Base-by-base conservation (phyloP, 192 early-diverging fungal genomes). In the Umbelopsis isabellina region DNA sequence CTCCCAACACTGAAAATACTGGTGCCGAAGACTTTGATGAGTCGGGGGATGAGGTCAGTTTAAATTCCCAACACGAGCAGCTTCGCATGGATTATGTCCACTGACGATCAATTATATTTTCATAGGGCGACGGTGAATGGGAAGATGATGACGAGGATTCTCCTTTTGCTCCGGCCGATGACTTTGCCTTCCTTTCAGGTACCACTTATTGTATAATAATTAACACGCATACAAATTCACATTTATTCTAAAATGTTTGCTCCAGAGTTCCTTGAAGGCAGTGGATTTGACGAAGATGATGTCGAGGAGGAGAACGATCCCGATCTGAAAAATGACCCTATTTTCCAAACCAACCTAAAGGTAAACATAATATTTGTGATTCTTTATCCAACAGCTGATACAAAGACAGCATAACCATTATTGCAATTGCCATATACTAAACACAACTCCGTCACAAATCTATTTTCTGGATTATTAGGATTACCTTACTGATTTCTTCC, bases 321-420 rank as follows among this genome's bases (percentile, higher is more conserved):
- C 55, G 89, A 94, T 71, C 74, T 89, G 15, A 84, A 90, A 44
- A 79, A 86, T 18, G 88, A 88, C 70, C 88, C 88, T 10, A 80
- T 91, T 48, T 91, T 87, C 55, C 83, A 89, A 69, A 74, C 83
- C 41, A 88, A 90, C 65, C 78, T 91, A 69, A 89, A 83, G 82
- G 89, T 88, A 75, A 81, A 70, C 6, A 18, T 49, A 51, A 70
- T 53, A 51, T n/a, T 51, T 46, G 25, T 51, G 46, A 23, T 30
- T 27, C 53, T 41, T 33, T 18, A 7, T 41, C 30, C 16, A 35
- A 61, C 55, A 27, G 37, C 25, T 15, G 50, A 37, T 21, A 44
- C 21, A 46, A 41, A 41, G 37, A 35, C 30, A 35, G 33, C 33
- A 61, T n/a, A 16, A 49, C 12, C 1, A 49, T 49, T 49, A 25